phyloP scores from a whole-genome alignment of 2,329 filamentous ascomycete species.

The Knufia fluminis region DNA sequence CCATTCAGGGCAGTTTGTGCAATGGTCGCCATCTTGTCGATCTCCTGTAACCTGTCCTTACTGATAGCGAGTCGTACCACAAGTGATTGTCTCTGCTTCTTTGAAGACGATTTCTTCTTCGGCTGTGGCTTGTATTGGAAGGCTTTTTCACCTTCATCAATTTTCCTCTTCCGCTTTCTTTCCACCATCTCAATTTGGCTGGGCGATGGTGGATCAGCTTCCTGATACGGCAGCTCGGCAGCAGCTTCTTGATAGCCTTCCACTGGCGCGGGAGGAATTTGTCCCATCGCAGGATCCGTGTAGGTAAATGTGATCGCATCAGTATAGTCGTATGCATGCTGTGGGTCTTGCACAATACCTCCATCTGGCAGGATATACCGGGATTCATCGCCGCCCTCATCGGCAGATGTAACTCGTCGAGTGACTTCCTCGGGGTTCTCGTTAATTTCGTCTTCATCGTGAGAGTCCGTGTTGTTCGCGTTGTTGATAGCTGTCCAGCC shows the following conservation, averaged over 20 bases:
- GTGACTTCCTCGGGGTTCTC: constrained; percentile 20
- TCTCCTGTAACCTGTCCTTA: constrained; percentile 18
- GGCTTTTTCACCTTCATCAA: constrained; percentile 21
- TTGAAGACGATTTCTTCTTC: constrained; percentile 10
- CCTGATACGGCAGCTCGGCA: constrained; percentile 10
- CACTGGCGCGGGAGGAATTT: constrained; percentile 4
- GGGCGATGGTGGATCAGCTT: constrained; percentile 7
- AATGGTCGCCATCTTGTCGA: constrained; percentile 13
- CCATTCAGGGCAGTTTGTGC: constrained; percentile 17
- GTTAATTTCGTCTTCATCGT: constrained; percentile 20
- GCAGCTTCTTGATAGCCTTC: constrained; percentile 14
- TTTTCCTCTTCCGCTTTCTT: constrained; percentile 23
- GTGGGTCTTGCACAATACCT: constrained; percentile 24
- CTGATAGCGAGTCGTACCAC: constrained; percentile 22
- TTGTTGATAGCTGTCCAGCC: not conserved
- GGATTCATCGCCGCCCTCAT: constrained; percentile 10
- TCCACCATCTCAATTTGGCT: constrained; percentile 20
- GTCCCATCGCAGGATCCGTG: constrained; percentile 21
- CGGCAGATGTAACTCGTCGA: not conserved
- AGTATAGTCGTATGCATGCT: constrained; percentile 26
- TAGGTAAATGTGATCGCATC: constrained; percentile 30
- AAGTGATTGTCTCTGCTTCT: constrained; percentile 18
- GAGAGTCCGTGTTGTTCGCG: not conserved
- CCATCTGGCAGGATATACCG: constrained; percentile 24
- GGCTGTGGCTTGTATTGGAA: constrained; percentile 12